Evolutionary conservation across 2,329 filamentous ascomycete genomes (phyloP).

Genomic region (Botrytis tulipae): DNA sequence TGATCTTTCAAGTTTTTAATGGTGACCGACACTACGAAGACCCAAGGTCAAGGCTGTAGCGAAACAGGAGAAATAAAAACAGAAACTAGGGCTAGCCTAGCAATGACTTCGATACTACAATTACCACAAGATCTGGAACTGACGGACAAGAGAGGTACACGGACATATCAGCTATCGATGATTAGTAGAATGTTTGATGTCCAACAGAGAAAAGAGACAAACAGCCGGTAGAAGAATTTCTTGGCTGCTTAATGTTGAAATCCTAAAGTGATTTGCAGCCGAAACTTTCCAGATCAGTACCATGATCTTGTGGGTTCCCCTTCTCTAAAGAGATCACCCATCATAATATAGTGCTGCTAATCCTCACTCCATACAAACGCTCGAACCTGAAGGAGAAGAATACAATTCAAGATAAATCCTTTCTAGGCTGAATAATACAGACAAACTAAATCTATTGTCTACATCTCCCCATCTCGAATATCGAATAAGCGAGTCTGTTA

Average conservation of each 20-base stretch:
- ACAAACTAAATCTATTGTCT: background rate
- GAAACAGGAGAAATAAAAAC: slow-evolving; percentile 81
- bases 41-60: slow-evolving; percentile 76
- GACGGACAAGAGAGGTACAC: slow-evolving; percentile 52
- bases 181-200: too few relatives aligned
- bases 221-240: too few relatives aligned
- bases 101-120: slow-evolving; percentile 35
- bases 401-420: background rate
- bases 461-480: background rate
- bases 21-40: slow-evolving; percentile 70
- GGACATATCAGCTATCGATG: slow-evolving; percentile 35
- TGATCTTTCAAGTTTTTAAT: slow-evolving; percentile 73
- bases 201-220: too few relatives aligned
- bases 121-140: slow-evolving; percentile 6
- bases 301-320: too few relatives aligned
- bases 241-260: too few relatives aligned
- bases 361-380: too few relatives aligned
- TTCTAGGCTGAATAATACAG: background rate
- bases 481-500: background rate
- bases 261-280: too few relatives aligned
- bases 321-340: background rate
- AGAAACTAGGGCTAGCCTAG: slow-evolving; percentile 60
- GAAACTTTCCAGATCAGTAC: too few relatives aligned
- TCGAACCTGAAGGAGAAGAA: background rate
- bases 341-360: too few relatives aligned